Conservation (phyloP, 768 basidiomycete species). For the Hygrocybe coccinea region DNA sequence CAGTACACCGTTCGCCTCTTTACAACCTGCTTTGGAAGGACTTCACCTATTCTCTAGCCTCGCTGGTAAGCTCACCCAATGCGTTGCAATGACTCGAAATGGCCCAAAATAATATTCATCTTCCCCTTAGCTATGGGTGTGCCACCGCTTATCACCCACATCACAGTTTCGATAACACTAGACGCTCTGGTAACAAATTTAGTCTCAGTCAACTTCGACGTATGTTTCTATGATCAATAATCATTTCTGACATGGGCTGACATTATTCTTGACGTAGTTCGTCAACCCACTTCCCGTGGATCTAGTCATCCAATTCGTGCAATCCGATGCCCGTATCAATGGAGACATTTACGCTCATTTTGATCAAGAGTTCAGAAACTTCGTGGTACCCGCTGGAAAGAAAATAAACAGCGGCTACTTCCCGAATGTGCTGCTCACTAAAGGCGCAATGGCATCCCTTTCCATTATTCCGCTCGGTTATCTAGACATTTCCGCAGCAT, state of each 20-base stretch:
- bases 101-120: not conserved
- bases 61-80: constrained; percentile 32
- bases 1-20: constrained; percentile 59
- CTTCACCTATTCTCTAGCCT: constrained; percentile 48
- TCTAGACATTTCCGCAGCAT: constrained; percentile 50
- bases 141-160: constrained; percentile 52
- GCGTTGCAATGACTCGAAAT: not conserved
- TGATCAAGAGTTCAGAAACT: constrained; percentile 47
- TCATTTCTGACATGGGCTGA: not conserved
- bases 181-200: constrained; percentile 45
- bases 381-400: constrained; percentile 52
- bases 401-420: constrained; percentile 60
- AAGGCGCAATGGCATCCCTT: constrained; percentile 55
- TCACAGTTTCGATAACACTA: constrained; percentile 50
- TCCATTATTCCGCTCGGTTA: constrained; percentile 50
- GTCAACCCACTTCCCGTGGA: constrained; percentile 56
- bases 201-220: constrained; percentile 54
- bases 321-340: constrained; percentile 49
- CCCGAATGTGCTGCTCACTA: constrained; percentile 50
- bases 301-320: constrained; percentile 52
- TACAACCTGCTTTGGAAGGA: constrained; percentile 51
- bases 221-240: constrained; percentile 25
- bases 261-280: constrained; percentile 26
- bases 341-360: constrained; percentile 57
- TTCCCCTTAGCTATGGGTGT: constrained; percentile 42